These are phyloP conservation scores for Talaromyces sp. DNA, from an alignment of 2,329 filamentous ascomycete species.

Conservation along the genomic window DNA sequence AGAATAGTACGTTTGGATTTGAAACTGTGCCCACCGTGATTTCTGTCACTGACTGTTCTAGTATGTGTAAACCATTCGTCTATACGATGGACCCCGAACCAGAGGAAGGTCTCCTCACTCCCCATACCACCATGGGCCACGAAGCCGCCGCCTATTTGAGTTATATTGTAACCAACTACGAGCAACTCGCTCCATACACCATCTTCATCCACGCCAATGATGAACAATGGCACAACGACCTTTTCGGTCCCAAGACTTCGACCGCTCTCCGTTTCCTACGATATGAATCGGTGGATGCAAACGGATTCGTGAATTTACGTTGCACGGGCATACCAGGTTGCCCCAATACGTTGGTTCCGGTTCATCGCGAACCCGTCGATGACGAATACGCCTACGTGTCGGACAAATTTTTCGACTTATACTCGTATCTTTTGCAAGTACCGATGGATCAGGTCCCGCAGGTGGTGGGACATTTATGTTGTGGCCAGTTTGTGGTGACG, in stretches of 20 bases:
- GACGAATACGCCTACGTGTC: slow-evolving; percentile 17
- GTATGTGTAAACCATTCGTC: slow-evolving; percentile 21
- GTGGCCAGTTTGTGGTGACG: slow-evolving; percentile 33
- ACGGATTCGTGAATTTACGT: slow-evolving; percentile 38
- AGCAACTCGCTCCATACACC: slow-evolving; percentile 52
- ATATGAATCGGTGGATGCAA: slow-evolving; percentile 31
- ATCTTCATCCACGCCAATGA: slow-evolving; percentile 60
- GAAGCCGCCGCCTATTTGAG: slow-evolving; percentile 60
- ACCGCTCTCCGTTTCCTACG: slow-evolving; percentile 29
- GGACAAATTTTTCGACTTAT: slow-evolving; percentile 12
- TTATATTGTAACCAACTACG: slow-evolving; percentile 59
- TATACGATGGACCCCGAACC: slow-evolving; percentile 26
- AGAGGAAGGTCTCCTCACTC: slow-evolving; percentile 21
- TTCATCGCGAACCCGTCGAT: slow-evolving; percentile 24
- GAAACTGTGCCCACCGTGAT: neutral
- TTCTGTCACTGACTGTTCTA: neutral
- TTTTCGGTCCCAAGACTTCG: slow-evolving; percentile 30
- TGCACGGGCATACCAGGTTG: slow-evolving; percentile 36
- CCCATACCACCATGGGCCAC: slow-evolving; percentile 46
- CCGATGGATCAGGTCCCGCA: slow-evolving; percentile 21
- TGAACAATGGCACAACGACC: slow-evolving; percentile 54
- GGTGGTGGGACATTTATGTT: slow-evolving; percentile 30
- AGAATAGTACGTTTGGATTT: slow-evolving; percentile 7
- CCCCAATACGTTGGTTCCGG: slow-evolving; percentile 34
- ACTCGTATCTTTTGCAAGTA: slow-evolving; percentile 13